Evolutionary conservation across 306 rosid species (phyloP).

Genomic region (Neltuma alba): DNA sequence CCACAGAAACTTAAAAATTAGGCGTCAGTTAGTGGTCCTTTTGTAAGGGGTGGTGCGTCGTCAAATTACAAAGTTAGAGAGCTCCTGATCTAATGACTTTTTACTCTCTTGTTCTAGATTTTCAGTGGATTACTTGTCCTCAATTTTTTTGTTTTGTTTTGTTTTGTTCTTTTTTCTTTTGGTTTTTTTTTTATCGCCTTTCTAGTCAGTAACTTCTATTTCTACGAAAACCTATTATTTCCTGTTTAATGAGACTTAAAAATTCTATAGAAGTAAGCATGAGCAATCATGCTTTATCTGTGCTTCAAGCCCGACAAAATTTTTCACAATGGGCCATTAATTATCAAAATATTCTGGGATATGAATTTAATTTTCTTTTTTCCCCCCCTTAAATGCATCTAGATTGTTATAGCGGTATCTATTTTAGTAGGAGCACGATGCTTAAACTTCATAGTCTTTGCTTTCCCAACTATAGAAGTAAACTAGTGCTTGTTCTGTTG

Average conservation of each 20-base stretch:
- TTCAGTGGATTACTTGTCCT: neutral
- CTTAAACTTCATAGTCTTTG: neutral
- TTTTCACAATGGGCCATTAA: neutral
- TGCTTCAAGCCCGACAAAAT: neutral
- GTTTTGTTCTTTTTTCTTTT: no score
- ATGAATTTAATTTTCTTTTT: neutral
- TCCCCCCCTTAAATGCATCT: neutral
- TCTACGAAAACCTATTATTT: neutral
- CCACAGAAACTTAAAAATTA: neutral
- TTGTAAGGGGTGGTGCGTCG: no score
- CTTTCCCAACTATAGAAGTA: neutral
- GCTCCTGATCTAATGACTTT: neutral
- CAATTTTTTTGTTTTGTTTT: neutral
- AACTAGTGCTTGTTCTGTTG: neutral
- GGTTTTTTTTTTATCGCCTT: no score
- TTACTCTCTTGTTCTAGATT: neutral
- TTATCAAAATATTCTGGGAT: no score
- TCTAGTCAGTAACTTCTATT: neutral
- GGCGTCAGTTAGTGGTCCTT: neutral
- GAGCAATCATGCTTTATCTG: neutral
- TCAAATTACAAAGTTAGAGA: neutral
- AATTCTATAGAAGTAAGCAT: neutral
- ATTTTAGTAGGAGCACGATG: neutral
- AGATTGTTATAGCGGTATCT: neutral
- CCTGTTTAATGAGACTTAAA: neutral